Evolutionary conservation across 306 rosid species (phyloP).

Genomic region (Cucurbita pepo): DNA sequence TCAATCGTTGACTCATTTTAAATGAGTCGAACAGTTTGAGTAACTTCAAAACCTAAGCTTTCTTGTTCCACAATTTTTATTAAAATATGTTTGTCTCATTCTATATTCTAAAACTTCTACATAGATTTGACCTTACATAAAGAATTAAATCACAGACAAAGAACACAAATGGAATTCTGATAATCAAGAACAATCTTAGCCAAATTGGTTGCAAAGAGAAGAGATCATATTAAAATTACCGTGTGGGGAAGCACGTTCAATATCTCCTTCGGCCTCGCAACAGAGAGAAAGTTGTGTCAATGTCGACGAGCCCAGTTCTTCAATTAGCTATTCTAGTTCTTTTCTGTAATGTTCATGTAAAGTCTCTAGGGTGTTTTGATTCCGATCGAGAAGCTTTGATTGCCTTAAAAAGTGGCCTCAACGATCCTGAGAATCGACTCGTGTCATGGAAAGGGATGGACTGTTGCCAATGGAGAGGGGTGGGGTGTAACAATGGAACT

Average conservation of each 20-base stretch:
- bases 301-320: conserved; percentile 3
- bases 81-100: background rate
- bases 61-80: background rate
- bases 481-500: conserved; percentile 17
- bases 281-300: background rate
- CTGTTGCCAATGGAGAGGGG: conserved; percentile 33
- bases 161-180: background rate
- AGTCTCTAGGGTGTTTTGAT: conserved; percentile 7
- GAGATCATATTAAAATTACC: background rate
- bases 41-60: background rate
- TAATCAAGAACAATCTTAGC: background rate
- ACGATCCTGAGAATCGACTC: conserved; percentile 18
- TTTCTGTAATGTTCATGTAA: background rate
- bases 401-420: conserved; percentile 29
- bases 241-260: background rate
- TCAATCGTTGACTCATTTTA: background rate
- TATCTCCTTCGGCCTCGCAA: background rate
- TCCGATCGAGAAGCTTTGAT: conserved; percentile 20
- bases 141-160: background rate
- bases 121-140: background rate
- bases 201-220: background rate
- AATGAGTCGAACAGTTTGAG: background rate
- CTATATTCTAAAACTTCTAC: background rate
- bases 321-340: background rate
- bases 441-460: conserved; percentile 23